A percentile compares a stretch with the other conserved stretches of the same genome.
These are phyloP conservation scores for Triglochin maritima DNA, from an alignment of 106 monocot species.

Conservation along the genomic window DNA sequence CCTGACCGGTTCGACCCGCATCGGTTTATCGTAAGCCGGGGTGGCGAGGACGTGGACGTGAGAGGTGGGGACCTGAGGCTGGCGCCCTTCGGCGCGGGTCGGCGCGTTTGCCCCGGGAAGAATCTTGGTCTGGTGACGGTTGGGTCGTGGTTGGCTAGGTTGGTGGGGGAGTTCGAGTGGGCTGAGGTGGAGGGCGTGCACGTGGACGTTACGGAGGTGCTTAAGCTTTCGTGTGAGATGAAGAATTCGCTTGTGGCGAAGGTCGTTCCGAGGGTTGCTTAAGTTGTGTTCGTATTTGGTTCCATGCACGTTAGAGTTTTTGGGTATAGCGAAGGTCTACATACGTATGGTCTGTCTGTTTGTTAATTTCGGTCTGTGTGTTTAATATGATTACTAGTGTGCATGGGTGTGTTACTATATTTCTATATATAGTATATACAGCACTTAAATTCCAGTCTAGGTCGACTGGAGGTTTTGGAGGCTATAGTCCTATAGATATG, in stretches of 20 bases:
- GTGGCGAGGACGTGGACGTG: conserved; percentile 12
- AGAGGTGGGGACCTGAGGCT: conserved; percentile 16
- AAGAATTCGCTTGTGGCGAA: conserved; percentile 16
- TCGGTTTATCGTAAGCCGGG: conserved; percentile 6
- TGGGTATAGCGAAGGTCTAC: too few relatives aligned
- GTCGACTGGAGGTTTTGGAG: too few relatives aligned
- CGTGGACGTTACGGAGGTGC: conserved; percentile 23
- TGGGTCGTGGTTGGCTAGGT: conserved; percentile 19
- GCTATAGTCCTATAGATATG: too few relatives aligned
- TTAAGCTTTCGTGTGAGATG: conserved; percentile 37
- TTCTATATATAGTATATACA: too few relatives aligned
- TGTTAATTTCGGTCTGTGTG: too few relatives aligned
- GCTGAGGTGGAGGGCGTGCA: neutral
- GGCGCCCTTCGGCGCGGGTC: conserved; percentile 31
- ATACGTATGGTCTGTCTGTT: too few relatives aligned
- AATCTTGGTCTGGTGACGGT: conserved; percentile 20
- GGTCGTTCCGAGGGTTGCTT: neutral
- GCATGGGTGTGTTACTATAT: too few relatives aligned
- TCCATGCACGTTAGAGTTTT: neutral
- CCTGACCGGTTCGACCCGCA: conserved; percentile 12
- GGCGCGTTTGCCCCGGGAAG: conserved; percentile 32
- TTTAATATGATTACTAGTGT: too few relatives aligned
- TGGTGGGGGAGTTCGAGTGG: conserved; percentile 26
- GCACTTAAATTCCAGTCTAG: too few relatives aligned
- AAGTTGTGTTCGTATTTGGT: neutral